These are phyloP conservation scores for Nicotiana benthamiana DNA, from an alignment of 257 asterid genomes.

Conservation along the genomic window DNA sequence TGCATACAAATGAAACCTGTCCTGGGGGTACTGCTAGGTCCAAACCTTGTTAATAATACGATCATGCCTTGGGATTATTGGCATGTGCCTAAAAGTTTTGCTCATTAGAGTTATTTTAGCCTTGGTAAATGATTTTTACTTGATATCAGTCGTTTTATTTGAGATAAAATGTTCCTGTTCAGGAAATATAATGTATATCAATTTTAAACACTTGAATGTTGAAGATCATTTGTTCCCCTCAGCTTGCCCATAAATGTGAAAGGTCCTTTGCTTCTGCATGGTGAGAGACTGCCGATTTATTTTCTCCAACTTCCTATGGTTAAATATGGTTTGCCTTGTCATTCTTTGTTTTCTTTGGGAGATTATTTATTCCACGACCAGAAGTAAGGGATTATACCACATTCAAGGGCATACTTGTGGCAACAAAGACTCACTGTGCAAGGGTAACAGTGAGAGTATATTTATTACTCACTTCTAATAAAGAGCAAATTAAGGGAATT, in stretches of 20 bases:
- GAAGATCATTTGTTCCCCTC: too few relatives aligned
- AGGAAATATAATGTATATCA: background rate
- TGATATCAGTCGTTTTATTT: background rate
- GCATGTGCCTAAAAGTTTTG: background rate
- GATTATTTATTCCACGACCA: background rate
- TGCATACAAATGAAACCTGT: slow-evolving; percentile 28
- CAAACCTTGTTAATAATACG: background rate
- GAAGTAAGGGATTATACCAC: background rate
- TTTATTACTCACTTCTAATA: background rate
- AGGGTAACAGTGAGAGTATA: background rate
- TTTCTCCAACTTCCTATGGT: background rate
- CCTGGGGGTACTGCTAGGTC: background rate
- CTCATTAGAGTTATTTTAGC: background rate
- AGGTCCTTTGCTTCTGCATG: background rate
- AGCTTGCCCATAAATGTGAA: too few relatives aligned
- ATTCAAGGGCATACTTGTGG: background rate
- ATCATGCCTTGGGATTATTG: background rate
- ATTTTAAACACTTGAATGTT: too few relatives aligned
- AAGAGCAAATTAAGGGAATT: background rate
- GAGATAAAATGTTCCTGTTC: background rate
- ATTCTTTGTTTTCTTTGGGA: background rate
- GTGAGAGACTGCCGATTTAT: background rate
- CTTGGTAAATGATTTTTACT: background rate
- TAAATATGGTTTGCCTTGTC: background rate
- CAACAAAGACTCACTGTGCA: background rate